phyloP scores from a whole-genome alignment of 169 alveolate species.

The Plasmodium yoelii region DNA sequence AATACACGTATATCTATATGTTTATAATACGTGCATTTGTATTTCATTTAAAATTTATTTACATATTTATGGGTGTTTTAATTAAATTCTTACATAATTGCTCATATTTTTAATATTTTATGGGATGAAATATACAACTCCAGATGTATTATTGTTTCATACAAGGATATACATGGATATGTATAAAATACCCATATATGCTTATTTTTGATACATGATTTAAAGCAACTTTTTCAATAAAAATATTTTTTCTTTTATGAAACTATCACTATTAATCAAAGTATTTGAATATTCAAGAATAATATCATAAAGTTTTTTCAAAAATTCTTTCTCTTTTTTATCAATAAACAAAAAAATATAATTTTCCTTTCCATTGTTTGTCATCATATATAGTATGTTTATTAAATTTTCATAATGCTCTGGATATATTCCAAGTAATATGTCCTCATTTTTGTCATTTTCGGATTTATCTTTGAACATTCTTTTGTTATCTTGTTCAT shows the following conservation, averaged over 20 bases:
- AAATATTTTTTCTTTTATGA: conserved; percentile 45
- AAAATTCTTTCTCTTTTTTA: conserved; percentile 39
- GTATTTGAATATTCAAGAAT: conserved; percentile 33
- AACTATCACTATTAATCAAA: conserved; percentile 53
- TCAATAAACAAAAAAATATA: conserved; percentile 64
- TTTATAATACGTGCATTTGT: conserved; percentile 5
- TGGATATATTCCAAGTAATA: background rate
- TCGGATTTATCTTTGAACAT: background rate
- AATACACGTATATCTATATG: conserved; percentile 1
- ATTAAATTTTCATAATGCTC: conserved; percentile 40
- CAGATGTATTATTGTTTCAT: conserved; percentile 1
- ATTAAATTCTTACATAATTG: too few species aligned
- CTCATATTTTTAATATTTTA: too few species aligned
- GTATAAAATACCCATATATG: background rate
- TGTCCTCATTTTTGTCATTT: background rate
- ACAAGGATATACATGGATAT: background rate
- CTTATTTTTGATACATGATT: background rate
- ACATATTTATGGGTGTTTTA: too few species aligned
- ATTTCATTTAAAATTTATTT: background rate
- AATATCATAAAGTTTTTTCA: conserved; percentile 33
- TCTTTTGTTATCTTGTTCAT: background rate
- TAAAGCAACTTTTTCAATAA: conserved; percentile 42
- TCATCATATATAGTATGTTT: conserved; percentile 49
- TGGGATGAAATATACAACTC: too few species aligned
- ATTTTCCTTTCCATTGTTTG: conserved; percentile 59